Percentiles rank a stretch among this genome's conserved stretches.
These are phyloP conservation scores for Leccinum obscurum DNA, from an alignment of 768 basidiomycete species.

Conservation along the genomic window DNA sequence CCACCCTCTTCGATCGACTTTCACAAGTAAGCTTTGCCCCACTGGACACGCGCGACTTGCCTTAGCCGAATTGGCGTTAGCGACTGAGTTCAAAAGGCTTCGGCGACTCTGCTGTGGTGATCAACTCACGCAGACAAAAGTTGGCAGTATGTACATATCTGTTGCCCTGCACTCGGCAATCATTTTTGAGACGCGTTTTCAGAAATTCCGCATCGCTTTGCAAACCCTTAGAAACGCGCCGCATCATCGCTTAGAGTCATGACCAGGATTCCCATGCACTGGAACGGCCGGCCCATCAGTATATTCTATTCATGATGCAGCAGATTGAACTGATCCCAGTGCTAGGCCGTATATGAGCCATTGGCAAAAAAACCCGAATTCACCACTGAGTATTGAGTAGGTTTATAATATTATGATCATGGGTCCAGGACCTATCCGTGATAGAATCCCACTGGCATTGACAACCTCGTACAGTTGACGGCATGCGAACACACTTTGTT, in stretches of 20 bases:
- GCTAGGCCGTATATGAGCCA: background rate
- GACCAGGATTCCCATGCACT: no score
- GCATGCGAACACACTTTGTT: background rate
- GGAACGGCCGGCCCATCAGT: background rate
- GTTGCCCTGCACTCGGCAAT: no score
- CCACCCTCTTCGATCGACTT: no score
- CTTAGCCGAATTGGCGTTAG: background rate
- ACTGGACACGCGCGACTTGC: background rate
- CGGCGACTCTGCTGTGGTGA: background rate
- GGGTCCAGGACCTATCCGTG: background rate
- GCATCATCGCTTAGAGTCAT: no score
- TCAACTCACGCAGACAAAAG: no score
- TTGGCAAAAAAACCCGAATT: background rate
- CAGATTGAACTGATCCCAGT: background rate
- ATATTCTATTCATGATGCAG: background rate
- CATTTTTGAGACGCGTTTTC: no score
- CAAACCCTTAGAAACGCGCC: background rate
- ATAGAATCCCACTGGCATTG: slow-evolving; percentile 13
- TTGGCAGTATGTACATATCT: no score
- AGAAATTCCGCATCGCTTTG: no score
- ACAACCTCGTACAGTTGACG: background rate
- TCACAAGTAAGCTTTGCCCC: background rate
- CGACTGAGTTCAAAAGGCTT: background rate
- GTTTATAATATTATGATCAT: background rate
- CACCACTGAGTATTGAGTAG: background rate